Conservation (phyloP, 495 filamentous ascomycete species). For the Penicillium verhagenii region DNA sequence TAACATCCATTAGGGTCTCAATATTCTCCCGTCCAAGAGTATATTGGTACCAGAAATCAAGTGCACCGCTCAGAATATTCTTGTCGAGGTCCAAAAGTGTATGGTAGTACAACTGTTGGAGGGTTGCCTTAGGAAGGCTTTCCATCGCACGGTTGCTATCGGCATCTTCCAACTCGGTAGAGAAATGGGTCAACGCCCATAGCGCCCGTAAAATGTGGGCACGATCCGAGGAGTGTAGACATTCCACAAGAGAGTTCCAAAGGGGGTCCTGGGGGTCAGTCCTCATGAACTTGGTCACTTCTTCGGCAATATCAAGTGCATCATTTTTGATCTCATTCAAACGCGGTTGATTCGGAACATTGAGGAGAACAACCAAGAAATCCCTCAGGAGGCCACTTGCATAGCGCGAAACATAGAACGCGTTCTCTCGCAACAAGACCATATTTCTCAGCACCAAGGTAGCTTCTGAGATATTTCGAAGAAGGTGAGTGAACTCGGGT, state of each 20-base stretch:
- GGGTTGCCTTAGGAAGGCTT: slow-evolving; percentile 60
- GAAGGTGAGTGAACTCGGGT: slow-evolving; percentile 63
- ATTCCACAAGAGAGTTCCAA: slow-evolving; percentile 70
- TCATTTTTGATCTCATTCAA: slow-evolving; percentile 88
- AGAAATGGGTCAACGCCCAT: slow-evolving; percentile 81
- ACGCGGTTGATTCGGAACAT: slow-evolving; percentile 70
- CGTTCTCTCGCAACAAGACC: slow-evolving; percentile 86
- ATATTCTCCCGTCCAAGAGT: slow-evolving; percentile 86
- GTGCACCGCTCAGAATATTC: slow-evolving; percentile 77
- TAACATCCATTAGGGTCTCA: slow-evolving; percentile 59
- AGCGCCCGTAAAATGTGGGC: slow-evolving; percentile 84
- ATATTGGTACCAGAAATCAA: slow-evolving; percentile 96
- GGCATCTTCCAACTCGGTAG: slow-evolving; percentile 74
- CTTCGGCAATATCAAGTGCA: slow-evolving; percentile 89
- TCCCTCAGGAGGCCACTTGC: slow-evolving; percentile 67
- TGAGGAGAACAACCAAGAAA: slow-evolving; percentile 75
- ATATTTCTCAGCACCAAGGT: slow-evolving; percentile 90
- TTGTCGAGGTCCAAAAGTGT: slow-evolving; percentile 82
- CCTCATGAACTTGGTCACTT: slow-evolving; percentile 75
- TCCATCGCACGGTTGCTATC: slow-evolving; percentile 64
- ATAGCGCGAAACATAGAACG: slow-evolving; percentile 71
- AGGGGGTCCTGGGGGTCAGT: slow-evolving; percentile 72
- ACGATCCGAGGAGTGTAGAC: slow-evolving; percentile 72
- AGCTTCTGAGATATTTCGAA: slow-evolving; percentile 81
- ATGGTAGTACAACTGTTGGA: slow-evolving; percentile 74